Conservation (phyloP, 2,329 filamentous ascomycete species). For the Lecanosticta acicola region DNA sequence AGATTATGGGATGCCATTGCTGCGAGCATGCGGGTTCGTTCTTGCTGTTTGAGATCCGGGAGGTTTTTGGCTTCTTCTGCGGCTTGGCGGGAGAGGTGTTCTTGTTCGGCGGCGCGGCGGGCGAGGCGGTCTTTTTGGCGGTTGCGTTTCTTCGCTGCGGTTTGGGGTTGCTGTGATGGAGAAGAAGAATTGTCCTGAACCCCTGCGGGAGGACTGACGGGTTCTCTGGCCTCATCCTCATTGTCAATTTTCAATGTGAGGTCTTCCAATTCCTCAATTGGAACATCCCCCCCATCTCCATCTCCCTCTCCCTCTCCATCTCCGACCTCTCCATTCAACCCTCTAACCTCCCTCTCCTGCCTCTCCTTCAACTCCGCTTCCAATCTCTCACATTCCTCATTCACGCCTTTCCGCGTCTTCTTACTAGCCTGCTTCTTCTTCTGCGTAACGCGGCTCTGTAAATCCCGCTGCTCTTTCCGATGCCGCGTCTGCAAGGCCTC, state of each 20-base stretch:
- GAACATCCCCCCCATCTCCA: constrained; percentile 7
- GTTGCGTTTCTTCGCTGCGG: constrained; percentile 66
- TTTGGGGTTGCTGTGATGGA: constrained; percentile 19
- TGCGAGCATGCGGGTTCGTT: constrained; percentile 64
- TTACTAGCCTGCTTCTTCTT: constrained; percentile 98
- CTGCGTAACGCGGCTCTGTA: constrained; percentile 78
- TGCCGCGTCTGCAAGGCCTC: constrained; percentile 76
- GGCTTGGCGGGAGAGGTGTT: constrained; percentile 62
- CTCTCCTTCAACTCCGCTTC: constrained; percentile 52
- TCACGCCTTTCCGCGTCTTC: constrained; percentile 57
- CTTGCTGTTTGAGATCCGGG: constrained; percentile 65
- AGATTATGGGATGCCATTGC: constrained; percentile 61
- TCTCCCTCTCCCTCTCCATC: constrained; percentile 6
- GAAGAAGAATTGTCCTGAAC: too few species aligned
- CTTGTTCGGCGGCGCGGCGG: constrained; percentile 77
- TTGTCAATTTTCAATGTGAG: constrained; percentile 19
- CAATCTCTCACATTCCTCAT: constrained; percentile 57
- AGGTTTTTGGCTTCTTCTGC: constrained; percentile 68
- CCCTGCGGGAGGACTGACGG: too few species aligned
- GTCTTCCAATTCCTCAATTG: constrained; percentile 18
- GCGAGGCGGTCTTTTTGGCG: constrained; percentile 87
- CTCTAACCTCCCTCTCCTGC: constrained; percentile 48
- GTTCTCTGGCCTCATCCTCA: constrained; percentile 9
- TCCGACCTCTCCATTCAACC: constrained; percentile 35
- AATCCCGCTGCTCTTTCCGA: constrained; percentile 79